Evolutionary conservation across 2,329 filamentous ascomycete species (phyloP).

Genomic region (Magnaporthiopsis poae): DNA sequence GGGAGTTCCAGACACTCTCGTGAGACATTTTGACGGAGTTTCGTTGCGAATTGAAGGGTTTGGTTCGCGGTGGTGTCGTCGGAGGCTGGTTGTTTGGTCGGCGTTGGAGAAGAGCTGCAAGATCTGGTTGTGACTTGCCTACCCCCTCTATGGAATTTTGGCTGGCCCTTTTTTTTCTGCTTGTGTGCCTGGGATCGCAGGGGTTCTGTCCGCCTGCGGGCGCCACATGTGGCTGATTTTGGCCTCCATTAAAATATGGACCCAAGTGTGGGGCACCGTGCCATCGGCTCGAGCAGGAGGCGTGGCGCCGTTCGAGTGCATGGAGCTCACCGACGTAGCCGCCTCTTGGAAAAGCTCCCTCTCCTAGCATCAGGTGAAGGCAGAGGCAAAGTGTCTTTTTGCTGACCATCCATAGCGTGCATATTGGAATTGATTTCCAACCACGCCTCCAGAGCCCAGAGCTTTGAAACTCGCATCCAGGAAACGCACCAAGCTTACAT

Average conservation of each 20-base stretch:
- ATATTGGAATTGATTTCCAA: background rate
- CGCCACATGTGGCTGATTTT: background rate
- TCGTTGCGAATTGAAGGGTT: slow-evolving; percentile 1
- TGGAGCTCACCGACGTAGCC: background rate
- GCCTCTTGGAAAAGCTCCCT: background rate
- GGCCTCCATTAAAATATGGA: background rate
- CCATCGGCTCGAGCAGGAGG: background rate
- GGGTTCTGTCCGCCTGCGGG: background rate
- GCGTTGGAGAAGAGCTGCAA: background rate
- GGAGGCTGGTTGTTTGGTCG: background rate
- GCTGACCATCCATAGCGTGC: background rate
- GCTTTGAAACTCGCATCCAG: background rate
- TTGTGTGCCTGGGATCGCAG: slow-evolving; percentile 1
- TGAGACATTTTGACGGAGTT: slow-evolving; percentile 48
- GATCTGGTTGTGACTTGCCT: background rate
- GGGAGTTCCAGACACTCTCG: slow-evolving; percentile 99
- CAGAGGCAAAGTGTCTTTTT: background rate
- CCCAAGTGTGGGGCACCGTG: background rate
- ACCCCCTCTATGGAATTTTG: slow-evolving; percentile 1
- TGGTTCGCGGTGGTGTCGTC: background rate
- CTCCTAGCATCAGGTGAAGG: background rate
- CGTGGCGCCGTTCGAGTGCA: background rate
- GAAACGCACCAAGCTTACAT: background rate
- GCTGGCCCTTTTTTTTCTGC: background rate
- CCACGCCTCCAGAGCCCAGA: background rate